Evolutionary conservation across 2,329 filamentous ascomycete genomes (phyloP), one percentile per base, ranked within the genome.

Genomic region (Trichoderma koningii): DNA sequence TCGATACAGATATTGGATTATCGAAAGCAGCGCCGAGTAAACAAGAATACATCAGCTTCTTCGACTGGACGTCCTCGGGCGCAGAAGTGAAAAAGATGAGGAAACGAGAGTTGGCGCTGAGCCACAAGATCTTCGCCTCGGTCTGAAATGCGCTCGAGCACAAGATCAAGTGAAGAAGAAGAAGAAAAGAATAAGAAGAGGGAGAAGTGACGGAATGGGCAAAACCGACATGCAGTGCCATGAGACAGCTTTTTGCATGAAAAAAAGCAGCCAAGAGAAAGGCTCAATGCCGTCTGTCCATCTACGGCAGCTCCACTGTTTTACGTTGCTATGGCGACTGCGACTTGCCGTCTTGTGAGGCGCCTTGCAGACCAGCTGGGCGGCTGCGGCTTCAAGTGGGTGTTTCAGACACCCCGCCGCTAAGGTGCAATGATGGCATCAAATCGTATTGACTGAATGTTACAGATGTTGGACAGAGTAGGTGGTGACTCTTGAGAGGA

Each of bases 181-280:
- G 34, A 44, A 63, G 45, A 42, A 19, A 28, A 21, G 47, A 56
- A 51, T 38, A 23, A 50, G 34, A 26, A 42, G 47, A 51, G 38
- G 44, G 50, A 28, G 21, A 42, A 50, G 34, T n/a, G 15, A 26
- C 21, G 38, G 34, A n/a, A 30, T 14, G 44, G 21, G 23, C 23
- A 47, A 23, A 30, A 17, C 41, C 38, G 42, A 63, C 28, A 17
- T 55, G 50, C 41, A 55, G 52, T 45, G 62, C 55, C 30, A 28
- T 64, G 62, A 64, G 55, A 59, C 62, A 64, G 30, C 62, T 38
- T 64, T 64, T 55, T 62, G 57, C 48, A 45, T 62, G 47, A 52
- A 62, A 52, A 60, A 38, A 60, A 19, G 26, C 23, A 51, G 23
- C 10, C 30, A 19, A 47, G 30, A 21, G 28, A 47, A 52, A 52